Conservation (phyloP, 345 rosid genomes). For the Nephelium lappaceum region DNA sequence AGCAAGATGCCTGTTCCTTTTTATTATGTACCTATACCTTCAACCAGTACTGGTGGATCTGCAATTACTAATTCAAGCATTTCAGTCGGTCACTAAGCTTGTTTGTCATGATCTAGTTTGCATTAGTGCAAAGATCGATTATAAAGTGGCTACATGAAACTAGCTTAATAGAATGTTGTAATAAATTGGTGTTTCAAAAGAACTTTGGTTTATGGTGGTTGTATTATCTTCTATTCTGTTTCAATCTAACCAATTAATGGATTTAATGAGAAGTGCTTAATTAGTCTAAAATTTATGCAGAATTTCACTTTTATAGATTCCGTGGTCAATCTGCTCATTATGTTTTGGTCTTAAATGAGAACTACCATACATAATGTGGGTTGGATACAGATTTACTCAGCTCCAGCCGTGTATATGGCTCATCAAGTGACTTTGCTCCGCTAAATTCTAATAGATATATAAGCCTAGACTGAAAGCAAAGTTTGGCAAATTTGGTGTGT, state of each 20-base stretch:
- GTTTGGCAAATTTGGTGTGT: too few relatives aligned
- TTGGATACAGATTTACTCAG: too few relatives aligned
- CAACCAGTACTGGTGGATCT: not conserved
- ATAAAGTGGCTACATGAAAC: not conserved
- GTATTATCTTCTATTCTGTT: not conserved
- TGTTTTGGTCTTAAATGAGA: too few relatives aligned
- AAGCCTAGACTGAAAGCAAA: too few relatives aligned
- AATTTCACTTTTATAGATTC: too few relatives aligned
- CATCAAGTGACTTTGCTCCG: too few relatives aligned
- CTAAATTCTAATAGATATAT: too few relatives aligned
- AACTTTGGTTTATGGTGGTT: not conserved
- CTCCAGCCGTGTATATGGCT: too few relatives aligned
- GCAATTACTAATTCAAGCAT: conserved; percentile 6
- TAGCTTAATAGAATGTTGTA: not conserved
- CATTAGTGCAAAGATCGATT: not conserved
- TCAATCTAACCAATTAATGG: not conserved
- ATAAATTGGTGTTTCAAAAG: not conserved
- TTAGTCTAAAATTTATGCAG: too few relatives aligned
- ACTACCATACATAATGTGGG: too few relatives aligned
- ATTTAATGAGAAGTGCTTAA: not conserved
- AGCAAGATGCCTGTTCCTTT: conserved; percentile 26
- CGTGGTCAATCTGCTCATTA: too few relatives aligned
- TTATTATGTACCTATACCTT: conserved; percentile 2
- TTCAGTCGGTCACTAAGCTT: not conserved
- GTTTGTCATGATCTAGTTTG: not conserved